phyloP scores from a whole-genome alignment of 2,329 filamentous ascomycete species.

The Scorias spongiosa region DNA sequence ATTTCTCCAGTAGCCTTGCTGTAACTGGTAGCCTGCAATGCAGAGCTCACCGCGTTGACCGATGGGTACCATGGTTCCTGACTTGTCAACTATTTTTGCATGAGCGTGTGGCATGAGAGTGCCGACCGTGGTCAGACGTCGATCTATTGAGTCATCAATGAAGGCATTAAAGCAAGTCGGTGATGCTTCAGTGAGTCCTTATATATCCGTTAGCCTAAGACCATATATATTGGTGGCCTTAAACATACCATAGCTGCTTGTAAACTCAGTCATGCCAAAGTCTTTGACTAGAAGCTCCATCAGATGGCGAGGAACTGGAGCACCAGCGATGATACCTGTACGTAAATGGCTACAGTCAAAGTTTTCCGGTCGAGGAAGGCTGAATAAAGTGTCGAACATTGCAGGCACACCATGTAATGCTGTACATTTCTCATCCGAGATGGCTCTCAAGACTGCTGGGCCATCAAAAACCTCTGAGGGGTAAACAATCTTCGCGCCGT shows the following conservation, averaged over 20 bases:
- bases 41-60: slow-evolving; percentile 17
- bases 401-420: slow-evolving; percentile 69
- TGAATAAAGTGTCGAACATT: slow-evolving; percentile 59
- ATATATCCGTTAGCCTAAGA: no score
- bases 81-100: slow-evolving; percentile 11
- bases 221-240: no score
- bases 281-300: slow-evolving; percentile 58
- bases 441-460: slow-evolving; percentile 47
- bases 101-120: background rate
- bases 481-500: slow-evolving; percentile 58
- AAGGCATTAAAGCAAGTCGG: slow-evolving; percentile 72
- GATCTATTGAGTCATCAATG: slow-evolving; percentile 35
- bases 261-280: slow-evolving; percentile 62
- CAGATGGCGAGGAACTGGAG: slow-evolving; percentile 57
- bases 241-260: slow-evolving; percentile 28
- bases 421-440: slow-evolving; percentile 40
- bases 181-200: slow-evolving; percentile 53
- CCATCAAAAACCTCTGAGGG: slow-evolving; percentile 62
- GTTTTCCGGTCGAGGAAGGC: slow-evolving; percentile 29
- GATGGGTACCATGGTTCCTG: slow-evolving; percentile 11
- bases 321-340: slow-evolving; percentile 66
- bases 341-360: slow-evolving; percentile 39
- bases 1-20: slow-evolving; percentile 3
- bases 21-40: slow-evolving; percentile 16
- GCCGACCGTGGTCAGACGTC: slow-evolving; percentile 46